Percentiles rank a stretch among this genome's conserved stretches.
phyloP scores from a whole-genome alignment of 1,139 yeast genomes.

The Yamadazyma atlantica region DNA sequence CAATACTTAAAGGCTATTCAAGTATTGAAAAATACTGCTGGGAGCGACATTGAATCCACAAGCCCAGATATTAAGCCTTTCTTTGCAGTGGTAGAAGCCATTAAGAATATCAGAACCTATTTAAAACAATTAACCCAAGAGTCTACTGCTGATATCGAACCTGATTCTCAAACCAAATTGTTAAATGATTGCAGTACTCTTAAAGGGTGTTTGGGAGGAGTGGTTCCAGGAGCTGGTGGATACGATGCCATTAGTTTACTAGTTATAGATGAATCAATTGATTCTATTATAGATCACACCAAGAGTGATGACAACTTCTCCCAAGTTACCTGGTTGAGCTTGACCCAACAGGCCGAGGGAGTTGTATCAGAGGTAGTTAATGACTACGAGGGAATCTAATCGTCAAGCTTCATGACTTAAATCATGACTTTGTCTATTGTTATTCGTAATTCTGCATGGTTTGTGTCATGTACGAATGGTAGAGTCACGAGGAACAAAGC shows the following conservation, averaged over 20 bases:
- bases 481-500: no score
- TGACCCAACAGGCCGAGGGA: conserved; percentile 61
- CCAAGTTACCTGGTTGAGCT: conserved; percentile 62
- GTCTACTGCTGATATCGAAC: conserved; percentile 89
- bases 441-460: no score
- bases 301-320: conserved; percentile 26
- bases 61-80: conserved; percentile 15
- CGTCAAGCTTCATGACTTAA: no score
- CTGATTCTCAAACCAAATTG: conserved; percentile 67
- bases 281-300: conserved; percentile 35
- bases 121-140: conserved; percentile 59
- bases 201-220: conserved; percentile 86
- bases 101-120: conserved; percentile 50
- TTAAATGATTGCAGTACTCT: conserved; percentile 59
- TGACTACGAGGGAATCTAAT: conserved; percentile 18
- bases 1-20: conserved; percentile 16
- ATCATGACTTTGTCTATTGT: no score
- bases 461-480: no score
- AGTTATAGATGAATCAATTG: conserved; percentile 49
- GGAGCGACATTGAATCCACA: neutral
- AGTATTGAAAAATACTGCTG: conserved; percentile 4
- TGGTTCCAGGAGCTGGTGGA: conserved; percentile 99
- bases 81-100: conserved; percentile 29
- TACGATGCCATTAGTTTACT: conserved; percentile 85
- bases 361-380: conserved; percentile 33